These are phyloP conservation scores for Zygnema cylindricum DNA, from an alignment of 139 green algal genomes.

Conservation along the genomic window DNA sequence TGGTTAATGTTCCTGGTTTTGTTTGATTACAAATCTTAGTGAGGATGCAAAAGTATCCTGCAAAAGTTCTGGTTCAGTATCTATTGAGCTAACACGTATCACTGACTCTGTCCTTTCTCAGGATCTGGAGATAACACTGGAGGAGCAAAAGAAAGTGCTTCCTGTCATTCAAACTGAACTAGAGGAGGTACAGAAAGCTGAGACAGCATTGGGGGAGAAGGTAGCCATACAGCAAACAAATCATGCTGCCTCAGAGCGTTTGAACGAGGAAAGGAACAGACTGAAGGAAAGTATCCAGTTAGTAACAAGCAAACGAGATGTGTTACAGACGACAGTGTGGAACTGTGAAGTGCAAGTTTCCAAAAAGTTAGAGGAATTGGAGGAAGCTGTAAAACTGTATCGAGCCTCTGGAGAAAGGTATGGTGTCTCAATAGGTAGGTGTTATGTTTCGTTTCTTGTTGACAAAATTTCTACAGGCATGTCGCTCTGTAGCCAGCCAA, in stretches of 20 bases:
- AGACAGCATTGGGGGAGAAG: constrained; percentile 65
- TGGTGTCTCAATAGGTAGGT: background rate
- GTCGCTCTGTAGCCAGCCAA: no score
- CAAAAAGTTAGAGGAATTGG: constrained; percentile 32
- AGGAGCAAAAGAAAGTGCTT: constrained; percentile 11
- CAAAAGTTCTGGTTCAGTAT: background rate
- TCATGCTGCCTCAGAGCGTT: constrained; percentile 56
- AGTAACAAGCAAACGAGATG: constrained; percentile 70
- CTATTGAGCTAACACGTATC: no score
- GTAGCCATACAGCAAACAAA: constrained; percentile 46
- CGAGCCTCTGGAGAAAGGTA: constrained; percentile 26
- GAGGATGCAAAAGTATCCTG: constrained; percentile 17
- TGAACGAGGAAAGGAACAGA: constrained; percentile 73
- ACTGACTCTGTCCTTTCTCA: background rate
- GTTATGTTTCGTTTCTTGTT: no score
- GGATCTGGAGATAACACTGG: constrained; percentile 11
- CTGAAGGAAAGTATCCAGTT: constrained; percentile 71
- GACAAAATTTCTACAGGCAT: no score
- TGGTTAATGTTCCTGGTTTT: no score
- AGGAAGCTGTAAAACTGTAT: constrained; percentile 25
- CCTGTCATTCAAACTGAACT: constrained; percentile 59
- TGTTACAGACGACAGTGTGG: constrained; percentile 72
- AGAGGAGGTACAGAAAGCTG: constrained; percentile 65
- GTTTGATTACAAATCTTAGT: no score
- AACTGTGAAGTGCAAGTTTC: constrained; percentile 69